Conservation (phyloP, 2,329 filamentous ascomycete genomes). For the Dothistroma septosporum region DNA sequence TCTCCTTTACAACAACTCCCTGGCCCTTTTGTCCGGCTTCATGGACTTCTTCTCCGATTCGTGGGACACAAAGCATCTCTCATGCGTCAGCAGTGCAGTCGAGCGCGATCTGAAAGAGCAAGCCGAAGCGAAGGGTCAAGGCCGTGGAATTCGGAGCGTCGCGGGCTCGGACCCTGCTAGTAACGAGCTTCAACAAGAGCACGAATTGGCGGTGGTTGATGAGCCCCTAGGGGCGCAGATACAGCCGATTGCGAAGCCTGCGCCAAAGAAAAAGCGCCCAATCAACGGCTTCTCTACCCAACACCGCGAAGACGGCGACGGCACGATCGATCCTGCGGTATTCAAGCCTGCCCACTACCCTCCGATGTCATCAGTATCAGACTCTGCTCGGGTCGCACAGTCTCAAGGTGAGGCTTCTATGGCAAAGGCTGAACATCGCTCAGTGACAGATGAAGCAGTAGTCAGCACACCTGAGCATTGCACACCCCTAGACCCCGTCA, state of each 20-base stretch:
- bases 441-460: not conserved
- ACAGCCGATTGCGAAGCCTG: not conserved
- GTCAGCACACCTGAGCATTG: not conserved
- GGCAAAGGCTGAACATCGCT: not conserved
- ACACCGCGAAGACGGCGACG: not conserved
- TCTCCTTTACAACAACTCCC: conserved; percentile 9
- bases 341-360: not conserved
- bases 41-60: conserved; percentile 13
- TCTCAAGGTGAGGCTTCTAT: not conserved
- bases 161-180: not conserved
- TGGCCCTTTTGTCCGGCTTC: conserved; percentile 14
- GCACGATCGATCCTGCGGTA: not conserved
- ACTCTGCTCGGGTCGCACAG: not conserved
- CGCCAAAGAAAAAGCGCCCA: conserved; percentile 17
- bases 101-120: conserved; percentile 5
- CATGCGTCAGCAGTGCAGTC: conserved; percentile 13
- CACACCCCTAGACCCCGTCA: conserved; percentile 1
- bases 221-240: not conserved
- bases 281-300: conserved; percentile 16
- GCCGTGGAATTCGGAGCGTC: not conserved
- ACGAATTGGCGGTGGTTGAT: not conserved
- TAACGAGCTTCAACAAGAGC: not conserved
- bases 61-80: conserved; percentile 15
- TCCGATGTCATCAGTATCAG: not conserved
- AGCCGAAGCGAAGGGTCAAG: not conserved